Percentiles rank a stretch among this genome's conserved stretches.
Conservation (phyloP, 129 eudicot species). For the Deinandra increscens region DNA sequence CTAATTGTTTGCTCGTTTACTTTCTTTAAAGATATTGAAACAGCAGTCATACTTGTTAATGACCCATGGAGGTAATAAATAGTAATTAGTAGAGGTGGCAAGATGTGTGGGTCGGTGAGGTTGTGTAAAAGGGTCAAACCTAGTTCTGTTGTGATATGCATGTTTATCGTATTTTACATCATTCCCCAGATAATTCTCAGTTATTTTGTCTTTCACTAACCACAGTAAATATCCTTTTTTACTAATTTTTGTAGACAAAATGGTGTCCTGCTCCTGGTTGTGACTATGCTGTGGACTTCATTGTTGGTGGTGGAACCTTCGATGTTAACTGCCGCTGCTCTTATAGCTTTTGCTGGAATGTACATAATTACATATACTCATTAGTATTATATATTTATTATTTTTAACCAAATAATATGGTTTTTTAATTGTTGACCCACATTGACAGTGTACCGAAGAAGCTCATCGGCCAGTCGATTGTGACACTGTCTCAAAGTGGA, state of each 20-base stretch:
- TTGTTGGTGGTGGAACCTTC: constrained; percentile 76
- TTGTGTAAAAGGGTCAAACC: neutral
- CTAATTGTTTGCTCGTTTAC: neutral
- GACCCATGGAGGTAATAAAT: neutral
- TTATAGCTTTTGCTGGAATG: constrained; percentile 63
- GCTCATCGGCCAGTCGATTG: constrained; percentile 84
- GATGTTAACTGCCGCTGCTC: constrained; percentile 76
- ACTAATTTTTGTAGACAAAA: constrained; percentile 47
- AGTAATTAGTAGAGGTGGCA: constrained; percentile 1
- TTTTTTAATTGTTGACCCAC: constrained; percentile 14
- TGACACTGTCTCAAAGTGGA: constrained; percentile 69
- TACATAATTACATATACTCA: neutral
- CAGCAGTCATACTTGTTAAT: neutral
- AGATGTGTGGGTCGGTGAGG: neutral
- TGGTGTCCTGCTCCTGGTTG: constrained; percentile 97
- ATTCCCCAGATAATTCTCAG: neutral
- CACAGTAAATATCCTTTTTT: neutral
- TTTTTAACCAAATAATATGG: neutral
- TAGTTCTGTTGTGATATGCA: neutral
- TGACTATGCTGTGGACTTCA: constrained; percentile 75
- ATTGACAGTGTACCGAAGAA: constrained; percentile 73
- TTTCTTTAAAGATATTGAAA: neutral
- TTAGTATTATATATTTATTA: neutral
- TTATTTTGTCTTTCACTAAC: constrained; percentile 13
- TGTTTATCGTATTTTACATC: neutral